Evolutionary conservation across 163 green algal genomes (phyloP).

Genomic region (Scenedesmus sp.): DNA sequence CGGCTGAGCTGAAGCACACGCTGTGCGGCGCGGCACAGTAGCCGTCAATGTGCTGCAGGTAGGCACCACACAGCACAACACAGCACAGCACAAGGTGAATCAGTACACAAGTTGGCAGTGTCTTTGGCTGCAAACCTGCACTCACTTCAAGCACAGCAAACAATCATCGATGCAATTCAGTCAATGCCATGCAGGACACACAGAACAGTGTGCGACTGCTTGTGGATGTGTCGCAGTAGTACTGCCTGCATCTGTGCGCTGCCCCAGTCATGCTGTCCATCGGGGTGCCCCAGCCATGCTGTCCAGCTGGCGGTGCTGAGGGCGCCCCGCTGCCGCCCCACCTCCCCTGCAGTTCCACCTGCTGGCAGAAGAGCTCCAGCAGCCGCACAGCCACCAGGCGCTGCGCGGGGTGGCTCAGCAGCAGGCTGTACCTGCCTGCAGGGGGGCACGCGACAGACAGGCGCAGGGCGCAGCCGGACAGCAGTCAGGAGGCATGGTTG

Average conservation of each 20-base stretch:
- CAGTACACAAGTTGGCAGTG: background rate
- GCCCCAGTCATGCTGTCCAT: too few relatives aligned
- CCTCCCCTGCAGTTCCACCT: conserved; percentile 33
- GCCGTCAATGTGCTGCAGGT: conserved; percentile 31
- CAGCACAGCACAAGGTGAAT: background rate
- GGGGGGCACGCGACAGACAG: too few relatives aligned
- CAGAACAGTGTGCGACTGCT: too few relatives aligned
- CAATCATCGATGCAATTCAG: too few relatives aligned
- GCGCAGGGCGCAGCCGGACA: background rate
- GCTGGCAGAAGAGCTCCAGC: conserved; percentile 64
- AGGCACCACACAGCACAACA: background rate
- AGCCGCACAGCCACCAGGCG: conserved; percentile 62
- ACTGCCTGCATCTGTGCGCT: too few relatives aligned
- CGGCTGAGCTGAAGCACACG: conserved; percentile 61
- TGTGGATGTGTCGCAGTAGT: too few relatives aligned
- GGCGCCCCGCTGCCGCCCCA: background rate
- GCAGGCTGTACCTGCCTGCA: conserved; percentile 64
- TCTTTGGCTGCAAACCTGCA: background rate
- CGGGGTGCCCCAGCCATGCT: too few relatives aligned
- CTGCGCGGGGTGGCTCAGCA: conserved; percentile 66
- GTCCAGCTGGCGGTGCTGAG: too few relatives aligned
- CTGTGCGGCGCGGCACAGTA: conserved; percentile 35
- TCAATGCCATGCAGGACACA: too few relatives aligned
- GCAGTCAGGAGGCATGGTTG: background rate
- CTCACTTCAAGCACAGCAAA: too few relatives aligned